Evolutionary conservation across 1,139 yeast genomes (phyloP), one percentile per base, ranked within the genome.

Genomic region (Protomyces inouyei): DNA sequence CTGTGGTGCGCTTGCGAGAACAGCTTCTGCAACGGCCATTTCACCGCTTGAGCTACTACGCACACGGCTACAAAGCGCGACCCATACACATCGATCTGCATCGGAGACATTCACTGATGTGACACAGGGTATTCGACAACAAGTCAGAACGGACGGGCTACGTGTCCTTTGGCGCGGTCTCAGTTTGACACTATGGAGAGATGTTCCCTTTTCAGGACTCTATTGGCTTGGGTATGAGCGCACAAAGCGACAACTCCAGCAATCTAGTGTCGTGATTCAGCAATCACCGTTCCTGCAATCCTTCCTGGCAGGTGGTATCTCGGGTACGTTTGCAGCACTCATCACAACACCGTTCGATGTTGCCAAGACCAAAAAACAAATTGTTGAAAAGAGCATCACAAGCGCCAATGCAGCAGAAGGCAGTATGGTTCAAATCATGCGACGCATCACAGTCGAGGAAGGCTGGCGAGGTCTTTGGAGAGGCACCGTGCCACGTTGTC

Each of bases 291-390:
- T 93, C 70, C 67, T 82, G 2, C 85, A 88, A 67, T 85, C 96
- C 36, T 92, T 93, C 72, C 69, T 88, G 1, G 83, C 96, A 8
- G 99, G 99, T 0, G 87, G 95, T 0, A 70, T 87, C 0, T 85
- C 96, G 6, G 99, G 99, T 0, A 76, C 88, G 0, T 76, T 88
- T 10, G 97, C 98, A 0, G 97, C 98, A 0, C 71, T 92, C 6
- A 77, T 82, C 61, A 93, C 99, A 1, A 90, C 95, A 67, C 98
- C 98, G 0, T 93, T 93, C 72, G 99, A 93, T 74, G 98, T 95
- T 9, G 98, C 97, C 6, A 93, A 93, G 73, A 93, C 99, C 3
- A 80, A 98, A 71, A 78, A 90, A 67, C 99, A 93, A 75, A 89
- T 91, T 10, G 76, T 76, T 25, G 76, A 74, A 67, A 73, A 61